These are phyloP conservation scores for Penicillium sp. DNA, from an alignment of 2,329 filamentous ascomycete genomes.

Conservation along the genomic window DNA sequence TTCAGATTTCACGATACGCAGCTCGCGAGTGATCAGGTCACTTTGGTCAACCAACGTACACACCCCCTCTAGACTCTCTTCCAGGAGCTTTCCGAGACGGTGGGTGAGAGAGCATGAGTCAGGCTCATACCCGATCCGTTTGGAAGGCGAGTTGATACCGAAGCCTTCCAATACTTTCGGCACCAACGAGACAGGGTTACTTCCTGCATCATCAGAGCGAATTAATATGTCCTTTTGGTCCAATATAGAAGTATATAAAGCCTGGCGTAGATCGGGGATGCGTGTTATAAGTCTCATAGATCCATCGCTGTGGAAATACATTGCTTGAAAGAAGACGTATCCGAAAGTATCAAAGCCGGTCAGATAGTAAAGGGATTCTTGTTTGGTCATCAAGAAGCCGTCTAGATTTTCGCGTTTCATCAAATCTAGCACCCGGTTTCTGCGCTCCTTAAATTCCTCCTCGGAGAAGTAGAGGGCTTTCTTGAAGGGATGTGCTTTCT, in stretches of 20 bases:
- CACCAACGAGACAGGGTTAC: slow-evolving; percentile 37
- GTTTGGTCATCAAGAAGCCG: slow-evolving; percentile 41
- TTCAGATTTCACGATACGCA: slow-evolving; percentile 40
- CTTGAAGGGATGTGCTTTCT: slow-evolving; percentile 31
- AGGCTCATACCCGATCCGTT: slow-evolving; percentile 37
- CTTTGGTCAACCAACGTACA: slow-evolving; percentile 37
- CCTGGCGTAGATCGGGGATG: slow-evolving; percentile 35
- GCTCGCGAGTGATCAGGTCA: slow-evolving; percentile 34
- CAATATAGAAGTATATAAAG: slow-evolving; percentile 38
- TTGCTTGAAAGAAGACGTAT: slow-evolving; percentile 44
- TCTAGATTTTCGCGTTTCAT: slow-evolving; percentile 40
- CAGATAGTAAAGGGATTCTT: slow-evolving; percentile 36
- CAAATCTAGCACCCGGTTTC: slow-evolving; percentile 27
- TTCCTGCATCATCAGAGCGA: slow-evolving; percentile 33
- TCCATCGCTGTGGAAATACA: slow-evolving; percentile 42
- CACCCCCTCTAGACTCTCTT: slow-evolving; percentile 34
- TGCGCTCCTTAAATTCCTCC: slow-evolving; percentile 29
- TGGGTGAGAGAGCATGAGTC: slow-evolving; percentile 45
- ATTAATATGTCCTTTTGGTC: slow-evolving; percentile 35
- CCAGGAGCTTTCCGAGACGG: slow-evolving; percentile 36
- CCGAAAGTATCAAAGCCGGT: slow-evolving; percentile 42
- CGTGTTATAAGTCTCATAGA: slow-evolving; percentile 37
- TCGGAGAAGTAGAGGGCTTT: slow-evolving; percentile 35
- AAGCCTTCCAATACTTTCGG: slow-evolving; percentile 34
- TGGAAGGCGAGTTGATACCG: slow-evolving; percentile 33